Percentiles rank a stretch among this genome's conserved stretches.
Conservation (phyloP, 1,284 basidiomycete genomes). For the Moesziomyces globuligerus region DNA sequence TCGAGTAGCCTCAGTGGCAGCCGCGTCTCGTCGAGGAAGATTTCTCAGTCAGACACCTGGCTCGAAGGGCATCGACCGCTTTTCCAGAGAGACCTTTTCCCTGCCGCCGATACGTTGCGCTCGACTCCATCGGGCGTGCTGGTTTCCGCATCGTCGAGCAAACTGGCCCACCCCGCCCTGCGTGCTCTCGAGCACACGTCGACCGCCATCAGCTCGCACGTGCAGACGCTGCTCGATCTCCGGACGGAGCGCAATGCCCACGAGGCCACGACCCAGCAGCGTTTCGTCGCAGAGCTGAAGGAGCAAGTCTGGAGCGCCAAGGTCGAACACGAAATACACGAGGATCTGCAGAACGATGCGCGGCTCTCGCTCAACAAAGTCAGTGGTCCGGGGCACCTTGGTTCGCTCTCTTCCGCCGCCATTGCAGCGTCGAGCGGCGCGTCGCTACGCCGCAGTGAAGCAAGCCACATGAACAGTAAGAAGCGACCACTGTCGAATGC, state of each 20-base stretch:
- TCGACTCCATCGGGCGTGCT: constrained; percentile 24
- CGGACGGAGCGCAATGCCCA: constrained; percentile 30
- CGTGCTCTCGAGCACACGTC: constrained; percentile 29
- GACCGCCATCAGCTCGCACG: constrained; percentile 28
- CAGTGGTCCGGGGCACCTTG: constrained; percentile 26
- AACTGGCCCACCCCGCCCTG: constrained; percentile 30
- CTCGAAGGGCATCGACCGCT: constrained; percentile 35
- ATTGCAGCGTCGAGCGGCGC: constrained; percentile 22
- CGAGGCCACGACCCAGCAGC: constrained; percentile 16
- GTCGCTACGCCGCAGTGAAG: constrained; percentile 23
- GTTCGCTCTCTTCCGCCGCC: constrained; percentile 22
- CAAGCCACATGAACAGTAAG: constrained; percentile 3
- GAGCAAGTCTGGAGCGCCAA: constrained; percentile 27
- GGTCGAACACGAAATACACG: constrained; percentile 25
- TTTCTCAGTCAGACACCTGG: constrained; percentile 24
- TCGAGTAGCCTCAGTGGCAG: constrained; percentile 10
- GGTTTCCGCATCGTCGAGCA: constrained; percentile 22
- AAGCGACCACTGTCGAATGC: constrained; percentile 35
- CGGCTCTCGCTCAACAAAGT: constrained; percentile 41
- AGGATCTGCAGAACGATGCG: constrained; percentile 31
- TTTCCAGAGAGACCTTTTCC: constrained; percentile 52
- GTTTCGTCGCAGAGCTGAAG: constrained; percentile 10
- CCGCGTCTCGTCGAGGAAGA: constrained; percentile 3
- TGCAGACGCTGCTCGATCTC: constrained; percentile 35
- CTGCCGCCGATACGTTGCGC: constrained; percentile 33